Evolutionary conservation across 139 green algal genomes (phyloP), one percentile per base, ranked within the genome.

Genomic region (Chlamydomonas incerta): DNA sequence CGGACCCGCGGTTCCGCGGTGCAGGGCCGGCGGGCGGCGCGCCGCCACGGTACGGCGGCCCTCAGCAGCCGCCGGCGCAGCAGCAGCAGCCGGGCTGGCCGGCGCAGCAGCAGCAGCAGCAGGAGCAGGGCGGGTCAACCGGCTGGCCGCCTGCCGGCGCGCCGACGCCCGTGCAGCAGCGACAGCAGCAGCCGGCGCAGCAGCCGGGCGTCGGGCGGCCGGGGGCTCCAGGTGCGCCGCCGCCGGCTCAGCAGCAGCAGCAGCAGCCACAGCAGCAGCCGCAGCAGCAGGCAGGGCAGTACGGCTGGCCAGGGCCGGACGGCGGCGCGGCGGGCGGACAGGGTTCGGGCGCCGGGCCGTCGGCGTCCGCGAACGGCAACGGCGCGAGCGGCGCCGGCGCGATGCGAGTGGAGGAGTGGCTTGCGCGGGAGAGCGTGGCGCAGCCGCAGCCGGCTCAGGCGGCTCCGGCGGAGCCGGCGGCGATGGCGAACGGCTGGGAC

Each of bases 391-490:
- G 23, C 10, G 28, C 31, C 20, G 50, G 47, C 21, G 55, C 66
- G n/a, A 29, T 71, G 57, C 81, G 57, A 24, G 81, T 90, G 17
- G 74, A 90, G 35, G 87, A 90, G n/a, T 88, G 74, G 81, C 28
- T 90, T n/a, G 63, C 65, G 28, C 62, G 76, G 17, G 76, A 66
- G 34, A 29, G 37, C 13, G 31, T 47, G 60, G 33, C 34, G 55
- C 18, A 60, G 21, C 75, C 41, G 62, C 50, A 35, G 70, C 70
- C 68, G 68, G 47, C 68, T 2, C 68, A 33, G 68, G 34, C 31
- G 68, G 31, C 11, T 2, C 68, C 8, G 31, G 34, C 68, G 28
- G n/a, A 74, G 35, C 10, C 28, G 5, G 31, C 15, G 14, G 17
- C 66, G 68, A 35, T 57, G 35, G 35, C 35, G 20, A 74, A 74